Conservation (phyloP, 2,329 filamentous ascomycete species). For the Parascedosporium putredinis region DNA sequence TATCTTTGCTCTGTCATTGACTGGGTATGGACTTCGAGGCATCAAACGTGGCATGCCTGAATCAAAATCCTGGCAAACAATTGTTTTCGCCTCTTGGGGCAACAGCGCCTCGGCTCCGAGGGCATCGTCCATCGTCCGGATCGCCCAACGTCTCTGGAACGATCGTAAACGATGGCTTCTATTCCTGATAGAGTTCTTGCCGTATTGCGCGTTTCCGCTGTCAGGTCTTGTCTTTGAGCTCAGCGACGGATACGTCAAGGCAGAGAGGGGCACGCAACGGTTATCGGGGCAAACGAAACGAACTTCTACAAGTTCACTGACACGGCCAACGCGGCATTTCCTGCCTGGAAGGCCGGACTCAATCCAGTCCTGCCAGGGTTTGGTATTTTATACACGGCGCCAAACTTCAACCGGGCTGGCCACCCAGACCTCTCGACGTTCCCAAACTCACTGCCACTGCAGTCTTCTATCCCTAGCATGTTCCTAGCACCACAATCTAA, state of each 20-base stretch:
- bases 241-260: not conserved
- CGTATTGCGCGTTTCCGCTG: not conserved
- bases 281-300: not conserved
- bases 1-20: constrained; percentile 11
- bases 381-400: constrained; percentile 9
- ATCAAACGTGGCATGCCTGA: constrained; percentile 3
- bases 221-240: not conserved
- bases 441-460: constrained; percentile 10
- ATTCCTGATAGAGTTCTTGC: not conserved
- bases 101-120: not conserved
- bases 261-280: not conserved
- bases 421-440: not conserved
- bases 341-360: constrained; percentile 8
- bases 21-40: constrained; percentile 9
- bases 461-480: constrained; percentile 8
- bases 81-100: not conserved
- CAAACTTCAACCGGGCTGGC: constrained; percentile 1
- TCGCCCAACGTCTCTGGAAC: not conserved
- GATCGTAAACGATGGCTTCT: not conserved
- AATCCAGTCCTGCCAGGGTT: constrained; percentile 7
- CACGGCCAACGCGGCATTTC: too few relatives aligned
- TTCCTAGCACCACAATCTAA: constrained; percentile 11
- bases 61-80: too few relatives aligned
- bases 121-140: too few relatives aligned
- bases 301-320: not conserved